Percentiles rank a stretch among this genome's conserved stretches.
Conservation (phyloP, 306 rosid species). For the Carpinus viminea region DNA sequence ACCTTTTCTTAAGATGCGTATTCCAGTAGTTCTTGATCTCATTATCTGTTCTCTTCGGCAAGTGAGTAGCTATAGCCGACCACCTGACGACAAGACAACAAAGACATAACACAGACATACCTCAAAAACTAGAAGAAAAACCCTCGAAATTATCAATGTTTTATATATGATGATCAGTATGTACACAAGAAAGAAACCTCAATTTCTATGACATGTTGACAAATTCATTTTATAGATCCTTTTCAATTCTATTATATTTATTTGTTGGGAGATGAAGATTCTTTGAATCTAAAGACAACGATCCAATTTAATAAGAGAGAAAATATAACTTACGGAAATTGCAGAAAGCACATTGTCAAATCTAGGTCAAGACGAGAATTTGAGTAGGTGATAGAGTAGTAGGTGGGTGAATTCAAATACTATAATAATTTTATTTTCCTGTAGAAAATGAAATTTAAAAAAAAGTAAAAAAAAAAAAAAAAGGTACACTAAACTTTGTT, state of each 20-base stretch:
- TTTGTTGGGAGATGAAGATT: constrained; percentile 26
- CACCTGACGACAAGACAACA: constrained; percentile 56
- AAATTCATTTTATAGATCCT: constrained; percentile 16
- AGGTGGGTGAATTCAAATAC: constrained; percentile 9
- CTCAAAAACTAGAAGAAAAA: constrained; percentile 25
- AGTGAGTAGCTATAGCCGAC: constrained; percentile 99
- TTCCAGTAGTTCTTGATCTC: constrained; percentile 99
- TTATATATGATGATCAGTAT: neutral
- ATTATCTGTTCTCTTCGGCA: constrained; percentile 91
- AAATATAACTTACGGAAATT: constrained; percentile 35
- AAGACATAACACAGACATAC: constrained; percentile 15
- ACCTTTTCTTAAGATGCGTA: constrained; percentile 89
- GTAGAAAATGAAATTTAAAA: neutral
- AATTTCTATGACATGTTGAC: constrained; percentile 1
- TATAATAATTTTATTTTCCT: neutral
- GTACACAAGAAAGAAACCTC: constrained; percentile 7
- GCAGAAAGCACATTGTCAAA: constrained; percentile 28
- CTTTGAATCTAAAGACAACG: constrained; percentile 31
- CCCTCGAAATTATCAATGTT: constrained; percentile 32
- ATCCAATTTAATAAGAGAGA: constrained; percentile 38
- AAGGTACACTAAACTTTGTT: neutral
- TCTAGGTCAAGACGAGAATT: neutral
- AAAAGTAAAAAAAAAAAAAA: neutral
- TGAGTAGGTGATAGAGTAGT: constrained; percentile 29
- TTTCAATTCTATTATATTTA: constrained; percentile 18